Base-by-base conservation (phyloP, 805 yeast species). In the Babjeviella inositovora region DNA sequence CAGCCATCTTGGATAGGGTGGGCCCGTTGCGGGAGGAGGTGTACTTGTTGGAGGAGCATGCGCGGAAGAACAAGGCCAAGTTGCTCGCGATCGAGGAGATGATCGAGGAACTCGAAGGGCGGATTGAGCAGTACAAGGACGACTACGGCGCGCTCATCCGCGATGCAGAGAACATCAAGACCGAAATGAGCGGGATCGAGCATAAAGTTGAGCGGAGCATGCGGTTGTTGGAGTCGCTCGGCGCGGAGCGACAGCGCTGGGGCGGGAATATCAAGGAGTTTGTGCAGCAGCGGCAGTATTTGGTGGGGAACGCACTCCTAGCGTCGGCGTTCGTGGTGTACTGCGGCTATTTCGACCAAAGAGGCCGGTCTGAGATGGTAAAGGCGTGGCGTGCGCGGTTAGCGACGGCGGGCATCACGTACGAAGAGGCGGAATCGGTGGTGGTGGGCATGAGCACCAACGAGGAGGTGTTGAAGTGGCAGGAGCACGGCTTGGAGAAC, bases 161-260 rank as follows among this genome's bases (percentile, higher is more conserved):
- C 28, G 85, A 80, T 17, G 61, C 80, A 1, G 95, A 87, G 39
- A 48, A 53, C 15, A 69, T 84, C 20, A 85, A 79, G 41, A 35
- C 52, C 2, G 87, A 81, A 37, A 75, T 85, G 74, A 41, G 42
- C 3, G 33, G 38, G 2, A 87, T 82, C 6, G 67, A 69, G 28
- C 25, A 23, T 2, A 77, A 69, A 28, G 75, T 81, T 2, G 45
- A 40, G 2, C 53, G 93, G 19, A 75, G 94, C 28, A 45, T 63
- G 27, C 39, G 51, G 8, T 51, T 87, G 19, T 48, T 85, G 15
- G 71, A 66, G 5, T 70, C 67, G 32, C 53, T 85, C 30, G 60
- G 73, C 0, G 43, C 45, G 1, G 97, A 85, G 41, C 62, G 76
- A 32, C 43, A 51, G 4, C 58, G 96, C 37, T 85, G 97, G 97